These are phyloP conservation scores for Amborella trichopoda DNA, from an alignment of 164 flowering plant genomes.

Conservation along the genomic window DNA sequence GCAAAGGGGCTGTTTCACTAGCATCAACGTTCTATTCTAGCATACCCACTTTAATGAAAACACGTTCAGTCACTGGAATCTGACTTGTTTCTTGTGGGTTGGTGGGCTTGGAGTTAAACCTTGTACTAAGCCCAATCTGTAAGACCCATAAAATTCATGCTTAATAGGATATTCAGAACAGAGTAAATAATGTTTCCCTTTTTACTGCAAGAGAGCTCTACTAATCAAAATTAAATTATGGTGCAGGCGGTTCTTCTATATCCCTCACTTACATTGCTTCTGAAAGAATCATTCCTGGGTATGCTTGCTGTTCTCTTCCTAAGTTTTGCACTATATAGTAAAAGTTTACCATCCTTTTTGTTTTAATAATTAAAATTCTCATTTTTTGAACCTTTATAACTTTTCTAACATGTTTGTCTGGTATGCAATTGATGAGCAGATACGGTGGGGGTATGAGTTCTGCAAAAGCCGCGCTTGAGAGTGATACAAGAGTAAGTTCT, in stretches of 20 bases:
- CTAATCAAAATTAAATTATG: too few species aligned
- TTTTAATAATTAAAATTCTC: not conserved
- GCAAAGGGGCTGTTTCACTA: too few species aligned
- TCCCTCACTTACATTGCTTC: conserved; percentile 97
- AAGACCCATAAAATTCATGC: too few species aligned
- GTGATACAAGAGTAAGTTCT: conserved; percentile 77
- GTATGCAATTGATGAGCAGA: conserved; percentile 18
- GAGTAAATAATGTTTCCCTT: too few species aligned
- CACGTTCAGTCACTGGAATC: too few species aligned
- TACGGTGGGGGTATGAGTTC: conserved; percentile 99
- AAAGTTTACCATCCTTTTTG: not conserved
- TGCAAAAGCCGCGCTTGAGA: conserved; percentile 96
- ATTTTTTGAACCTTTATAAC: not conserved
- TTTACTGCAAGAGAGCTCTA: too few species aligned
- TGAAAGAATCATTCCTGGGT: conserved; percentile 97
- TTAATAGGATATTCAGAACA: too few species aligned
- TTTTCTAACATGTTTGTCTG: not conserved
- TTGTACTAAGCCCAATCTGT: too few species aligned
- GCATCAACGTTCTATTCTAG: too few species aligned
- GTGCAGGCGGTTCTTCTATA: conserved; percentile 85
- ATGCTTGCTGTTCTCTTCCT: not conserved
- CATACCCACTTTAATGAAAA: too few species aligned
- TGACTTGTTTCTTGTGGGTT: too few species aligned
- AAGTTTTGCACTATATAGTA: not conserved
- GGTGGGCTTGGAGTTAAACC: too few species aligned